Conservation (phyloP, 2,329 filamentous ascomycete genomes). For the Pyricularia pennisetigena region DNA sequence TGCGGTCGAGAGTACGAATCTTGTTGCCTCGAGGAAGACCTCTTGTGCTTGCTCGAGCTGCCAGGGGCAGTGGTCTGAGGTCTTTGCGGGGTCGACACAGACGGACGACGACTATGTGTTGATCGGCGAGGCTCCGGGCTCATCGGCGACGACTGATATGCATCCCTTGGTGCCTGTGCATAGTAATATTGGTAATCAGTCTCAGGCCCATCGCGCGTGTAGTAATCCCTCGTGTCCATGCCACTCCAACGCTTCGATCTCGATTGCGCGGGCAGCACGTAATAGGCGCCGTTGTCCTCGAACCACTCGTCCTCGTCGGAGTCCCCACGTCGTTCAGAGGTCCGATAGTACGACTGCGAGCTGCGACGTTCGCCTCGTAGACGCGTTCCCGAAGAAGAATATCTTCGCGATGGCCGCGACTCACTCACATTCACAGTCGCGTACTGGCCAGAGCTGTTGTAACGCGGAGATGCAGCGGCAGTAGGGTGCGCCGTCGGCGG, state of each 20-base stretch:
- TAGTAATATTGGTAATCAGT: constrained; percentile 47
- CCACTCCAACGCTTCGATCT: constrained; percentile 27
- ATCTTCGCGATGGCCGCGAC: constrained; percentile 35
- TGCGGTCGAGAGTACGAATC: neutral
- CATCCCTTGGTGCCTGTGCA: constrained; percentile 36
- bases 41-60: constrained; percentile 30
- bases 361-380: constrained; percentile 41
- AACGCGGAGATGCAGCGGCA: constrained; percentile 39
- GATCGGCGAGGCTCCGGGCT: constrained; percentile 31
- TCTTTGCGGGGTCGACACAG: constrained; percentile 39
- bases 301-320: constrained; percentile 55
- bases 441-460: constrained; percentile 53
- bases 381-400: constrained; percentile 35
- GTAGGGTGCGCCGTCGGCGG: constrained; percentile 26
- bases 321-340: constrained; percentile 49
- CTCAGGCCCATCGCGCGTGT: constrained; percentile 32
- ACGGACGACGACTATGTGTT: constrained; percentile 33
- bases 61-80: constrained; percentile 41
- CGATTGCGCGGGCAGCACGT: constrained; percentile 41
- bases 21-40: constrained; percentile 16
- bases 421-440: constrained; percentile 58
- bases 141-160: constrained; percentile 23
- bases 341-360: constrained; percentile 49
- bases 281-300: constrained; percentile 42
- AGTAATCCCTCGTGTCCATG: neutral